Evolutionary conservation across 805 yeast genomes (phyloP).

Genomic region (Barnettozyma californica): DNA sequence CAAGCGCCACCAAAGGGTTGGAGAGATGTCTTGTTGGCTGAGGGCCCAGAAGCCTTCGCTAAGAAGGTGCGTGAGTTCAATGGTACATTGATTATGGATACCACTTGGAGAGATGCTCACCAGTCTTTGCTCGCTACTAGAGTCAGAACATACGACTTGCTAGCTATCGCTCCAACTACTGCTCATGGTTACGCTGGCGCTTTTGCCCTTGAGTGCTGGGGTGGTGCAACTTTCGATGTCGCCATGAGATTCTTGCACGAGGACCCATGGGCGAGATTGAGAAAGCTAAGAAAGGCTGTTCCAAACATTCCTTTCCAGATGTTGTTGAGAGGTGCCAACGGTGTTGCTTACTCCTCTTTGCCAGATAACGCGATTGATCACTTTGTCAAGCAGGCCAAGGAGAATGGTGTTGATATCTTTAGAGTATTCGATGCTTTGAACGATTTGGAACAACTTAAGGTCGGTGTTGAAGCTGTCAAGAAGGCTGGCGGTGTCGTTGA

Average conservation of each 20-base stretch:
- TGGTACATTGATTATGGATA: slow-evolving; percentile 93
- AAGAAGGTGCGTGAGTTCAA: slow-evolving; percentile 75
- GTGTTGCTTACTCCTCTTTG: slow-evolving; percentile 95
- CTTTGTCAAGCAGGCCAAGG: slow-evolving; percentile 91
- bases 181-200: slow-evolving; percentile 87
- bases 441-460: slow-evolving; percentile 93
- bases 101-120: slow-evolving; percentile 99
- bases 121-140: slow-evolving; percentile 96
- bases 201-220: slow-evolving; percentile 98
- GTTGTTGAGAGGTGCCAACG: slow-evolving; percentile 98
- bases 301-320: slow-evolving; percentile 99
- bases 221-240: slow-evolving; percentile 99
- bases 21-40: slow-evolving; percentile 79
- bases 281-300: slow-evolving; percentile 79
- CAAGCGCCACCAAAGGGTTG: slow-evolving; percentile 68
- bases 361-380: slow-evolving; percentile 99
- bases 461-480: slow-evolving; percentile 96
- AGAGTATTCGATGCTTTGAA: slow-evolving; percentile 97
- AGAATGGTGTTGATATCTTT: slow-evolving; percentile 94
- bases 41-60: slow-evolving; percentile 90
- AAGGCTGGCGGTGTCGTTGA: slow-evolving; percentile 99
- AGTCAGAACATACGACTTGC: slow-evolving; percentile 88
- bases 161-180: slow-evolving; percentile 90
- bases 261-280: slow-evolving; percentile 97
- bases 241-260: slow-evolving; percentile 97